Evolutionary conservation across 495 filamentous ascomycete genomes (phyloP).

Genomic region (Hypoxylon trugodes): DNA sequence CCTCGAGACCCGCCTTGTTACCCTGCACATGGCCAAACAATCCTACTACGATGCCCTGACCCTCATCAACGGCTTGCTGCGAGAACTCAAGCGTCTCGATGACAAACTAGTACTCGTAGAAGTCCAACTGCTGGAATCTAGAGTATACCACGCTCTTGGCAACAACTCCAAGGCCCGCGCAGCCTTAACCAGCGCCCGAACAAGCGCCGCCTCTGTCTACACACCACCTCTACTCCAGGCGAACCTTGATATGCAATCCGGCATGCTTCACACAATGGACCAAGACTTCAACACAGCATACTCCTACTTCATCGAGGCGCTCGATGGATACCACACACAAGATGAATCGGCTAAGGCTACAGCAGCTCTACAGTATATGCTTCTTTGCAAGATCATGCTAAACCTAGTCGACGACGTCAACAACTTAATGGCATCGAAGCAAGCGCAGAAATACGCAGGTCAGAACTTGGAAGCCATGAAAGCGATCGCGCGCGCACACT

Average conservation of each 20-base stretch:
- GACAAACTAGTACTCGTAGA: slow-evolving; percentile 99
- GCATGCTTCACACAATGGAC: slow-evolving; percentile 98
- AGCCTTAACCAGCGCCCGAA: slow-evolving; percentile 91
- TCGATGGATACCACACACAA: slow-evolving; percentile 95
- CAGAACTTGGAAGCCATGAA: slow-evolving; percentile 98
- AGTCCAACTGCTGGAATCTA: slow-evolving; percentile 95
- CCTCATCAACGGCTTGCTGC: slow-evolving; percentile 93
- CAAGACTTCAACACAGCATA: slow-evolving; percentile 98
- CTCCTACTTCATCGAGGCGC: slow-evolving; percentile 98
- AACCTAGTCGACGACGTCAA: slow-evolving; percentile 97
- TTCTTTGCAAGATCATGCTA: slow-evolving; percentile 99
- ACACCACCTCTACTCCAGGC: slow-evolving; percentile 95
- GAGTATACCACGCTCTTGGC: slow-evolving; percentile 95
- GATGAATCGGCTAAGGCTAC: slow-evolving; percentile 87
- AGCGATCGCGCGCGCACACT: slow-evolving; percentile 92
- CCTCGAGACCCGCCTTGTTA: slow-evolving; percentile 93
- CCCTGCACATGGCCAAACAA: slow-evolving; percentile 93
- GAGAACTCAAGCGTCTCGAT: slow-evolving; percentile 95
- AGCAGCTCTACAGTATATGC: slow-evolving; percentile 97
- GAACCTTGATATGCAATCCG: slow-evolving; percentile 97
- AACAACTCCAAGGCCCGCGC: slow-evolving; percentile 97
- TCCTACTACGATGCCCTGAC: slow-evolving; percentile 96
- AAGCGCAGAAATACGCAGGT: slow-evolving; percentile 93
- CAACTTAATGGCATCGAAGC: slow-evolving; percentile 89
- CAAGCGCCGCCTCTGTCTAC: slow-evolving; percentile 94